phyloP scores from a whole-genome alignment of 805 yeast species.

The Saturnispora dispora region DNA sequence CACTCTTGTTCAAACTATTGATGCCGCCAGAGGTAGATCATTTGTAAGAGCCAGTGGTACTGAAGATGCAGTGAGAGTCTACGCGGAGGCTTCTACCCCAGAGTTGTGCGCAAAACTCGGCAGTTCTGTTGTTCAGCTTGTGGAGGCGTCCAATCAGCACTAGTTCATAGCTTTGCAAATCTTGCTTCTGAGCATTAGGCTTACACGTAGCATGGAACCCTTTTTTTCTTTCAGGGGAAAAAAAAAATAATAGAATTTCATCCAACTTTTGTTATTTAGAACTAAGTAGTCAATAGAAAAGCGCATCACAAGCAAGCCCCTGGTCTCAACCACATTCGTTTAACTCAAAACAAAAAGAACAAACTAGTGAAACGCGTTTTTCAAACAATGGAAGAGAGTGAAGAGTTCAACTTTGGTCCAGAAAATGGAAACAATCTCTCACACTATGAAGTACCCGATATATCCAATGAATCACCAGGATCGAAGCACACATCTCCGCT shows the following conservation, averaged over 20 bases:
- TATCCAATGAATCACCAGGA: constrained; percentile 13
- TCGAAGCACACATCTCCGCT: constrained; percentile 23
- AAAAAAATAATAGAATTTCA: neutral
- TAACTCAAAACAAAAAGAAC: neutral
- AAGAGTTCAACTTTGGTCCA: constrained; percentile 2
- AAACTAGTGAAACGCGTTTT: neutral
- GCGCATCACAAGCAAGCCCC: neutral
- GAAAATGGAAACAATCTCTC: neutral
- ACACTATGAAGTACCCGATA: neutral
- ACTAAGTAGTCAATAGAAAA: neutral
- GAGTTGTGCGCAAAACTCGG: constrained; percentile 41
- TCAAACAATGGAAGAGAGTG: neutral
- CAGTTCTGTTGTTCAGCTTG: constrained; percentile 22
- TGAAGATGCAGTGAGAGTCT: constrained; percentile 93
- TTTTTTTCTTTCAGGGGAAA: neutral
- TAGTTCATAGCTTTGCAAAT: neutral
- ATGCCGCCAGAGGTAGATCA: constrained; percentile 50
- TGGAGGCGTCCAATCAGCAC: neutral
- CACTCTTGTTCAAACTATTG: constrained; percentile 38
- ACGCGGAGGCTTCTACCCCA: constrained; percentile 70
- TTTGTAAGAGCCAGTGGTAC: constrained; percentile 97
- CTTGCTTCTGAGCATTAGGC: constrained; percentile 3
- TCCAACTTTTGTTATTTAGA: neutral
- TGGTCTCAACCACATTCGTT: neutral
- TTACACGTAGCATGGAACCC: neutral